A percentile compares a stretch with the other conserved stretches of the same genome.
Evolutionary conservation across 208 protist species (phyloP).

Genomic region (Trypanosoma platydactyli): DNA sequence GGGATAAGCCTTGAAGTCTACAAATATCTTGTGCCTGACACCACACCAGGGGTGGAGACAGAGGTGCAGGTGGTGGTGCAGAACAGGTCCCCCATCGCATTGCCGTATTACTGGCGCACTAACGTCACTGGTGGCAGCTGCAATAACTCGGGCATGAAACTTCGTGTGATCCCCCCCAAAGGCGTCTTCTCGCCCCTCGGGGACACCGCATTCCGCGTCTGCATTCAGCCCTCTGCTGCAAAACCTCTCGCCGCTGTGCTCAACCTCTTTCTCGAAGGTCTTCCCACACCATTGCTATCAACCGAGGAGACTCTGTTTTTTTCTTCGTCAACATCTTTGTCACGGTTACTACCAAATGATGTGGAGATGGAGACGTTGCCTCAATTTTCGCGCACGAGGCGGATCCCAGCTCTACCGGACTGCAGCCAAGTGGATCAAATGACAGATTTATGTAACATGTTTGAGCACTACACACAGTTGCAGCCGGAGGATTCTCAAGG

Average conservation of each 20-base stretch:
- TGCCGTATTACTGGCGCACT: conserved; percentile 62
- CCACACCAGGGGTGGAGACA: conserved; percentile 54
- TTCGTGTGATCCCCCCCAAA: conserved; percentile 28
- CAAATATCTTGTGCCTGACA: conserved; percentile 56
- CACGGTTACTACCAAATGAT: too few relatives aligned
- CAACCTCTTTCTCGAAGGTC: conserved; percentile 73
- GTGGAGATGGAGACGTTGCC: neutral
- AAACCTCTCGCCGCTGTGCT: conserved; percentile 46
- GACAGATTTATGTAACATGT: conserved; percentile 44
- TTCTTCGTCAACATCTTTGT: conserved; percentile 2
- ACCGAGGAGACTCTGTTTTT: too few relatives aligned
- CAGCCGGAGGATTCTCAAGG: conserved; percentile 22
- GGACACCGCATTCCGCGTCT: conserved; percentile 34
- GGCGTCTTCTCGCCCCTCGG: conserved; percentile 36
- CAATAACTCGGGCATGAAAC: conserved; percentile 5
- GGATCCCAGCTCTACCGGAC: conserved; percentile 22
- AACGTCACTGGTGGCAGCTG: conserved; percentile 17
- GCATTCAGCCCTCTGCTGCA: conserved; percentile 34
- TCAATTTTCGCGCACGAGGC: conserved; percentile 9
- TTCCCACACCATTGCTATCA: conserved; percentile 39
- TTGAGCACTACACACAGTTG: conserved; percentile 25
- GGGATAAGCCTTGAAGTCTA: conserved; percentile 25
- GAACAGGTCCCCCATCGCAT: conserved; percentile 62
- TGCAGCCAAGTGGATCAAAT: conserved; percentile 8
- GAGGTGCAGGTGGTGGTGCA: conserved; percentile 48